Evolutionary conservation across 225 moss, liverwort and hornwort genomes (phyloP).

Genomic region (Physcomitrium patens): DNA sequence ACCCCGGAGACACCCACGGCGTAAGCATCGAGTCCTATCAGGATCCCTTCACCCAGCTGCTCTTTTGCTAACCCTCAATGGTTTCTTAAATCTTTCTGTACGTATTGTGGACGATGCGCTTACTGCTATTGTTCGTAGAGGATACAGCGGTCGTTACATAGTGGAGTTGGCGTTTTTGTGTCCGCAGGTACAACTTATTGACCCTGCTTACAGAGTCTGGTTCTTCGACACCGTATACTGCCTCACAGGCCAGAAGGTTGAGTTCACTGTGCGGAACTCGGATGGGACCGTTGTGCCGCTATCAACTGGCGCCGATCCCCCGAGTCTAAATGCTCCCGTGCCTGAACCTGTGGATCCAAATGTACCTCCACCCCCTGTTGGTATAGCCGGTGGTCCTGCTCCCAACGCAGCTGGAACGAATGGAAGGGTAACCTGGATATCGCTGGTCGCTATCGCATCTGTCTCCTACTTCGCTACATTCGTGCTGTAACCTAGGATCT

Average conservation of each 20-base stretch:
- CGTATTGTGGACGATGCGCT: too few relatives aligned
- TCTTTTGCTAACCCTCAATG: not conserved
- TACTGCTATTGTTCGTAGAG: not conserved
- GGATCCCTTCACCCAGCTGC: not conserved
- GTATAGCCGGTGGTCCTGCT: slow-evolving; percentile 22
- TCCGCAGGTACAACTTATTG: slow-evolving; percentile 22
- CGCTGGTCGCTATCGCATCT: slow-evolving; percentile 14
- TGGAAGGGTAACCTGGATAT: not conserved
- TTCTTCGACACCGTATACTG: slow-evolving; percentile 30
- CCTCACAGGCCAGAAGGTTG: slow-evolving; percentile 21
- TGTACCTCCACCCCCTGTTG: slow-evolving; percentile 23
- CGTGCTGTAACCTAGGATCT: slow-evolving; percentile 1
- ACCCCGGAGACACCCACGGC: not conserved
- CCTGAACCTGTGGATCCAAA: slow-evolving; percentile 28
- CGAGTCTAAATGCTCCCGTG: slow-evolving; percentile 29
- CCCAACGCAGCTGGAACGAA: slow-evolving; percentile 28
- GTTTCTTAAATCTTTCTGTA: not conserved
- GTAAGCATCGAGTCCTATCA: not conserved
- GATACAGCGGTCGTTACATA: not conserved
- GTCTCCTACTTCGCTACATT: slow-evolving; percentile 26
- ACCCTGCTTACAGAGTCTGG: slow-evolving; percentile 40
- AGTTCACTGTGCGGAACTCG: slow-evolving; percentile 40
- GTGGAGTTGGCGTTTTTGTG: not conserved
- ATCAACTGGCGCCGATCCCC: slow-evolving; percentile 33
- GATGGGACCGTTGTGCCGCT: slow-evolving; percentile 39